Percentiles rank a stretch among this genome's conserved stretches.
Conservation (phyloP, 495 filamentous ascomycete species). For the Neurospora sp. region DNA sequence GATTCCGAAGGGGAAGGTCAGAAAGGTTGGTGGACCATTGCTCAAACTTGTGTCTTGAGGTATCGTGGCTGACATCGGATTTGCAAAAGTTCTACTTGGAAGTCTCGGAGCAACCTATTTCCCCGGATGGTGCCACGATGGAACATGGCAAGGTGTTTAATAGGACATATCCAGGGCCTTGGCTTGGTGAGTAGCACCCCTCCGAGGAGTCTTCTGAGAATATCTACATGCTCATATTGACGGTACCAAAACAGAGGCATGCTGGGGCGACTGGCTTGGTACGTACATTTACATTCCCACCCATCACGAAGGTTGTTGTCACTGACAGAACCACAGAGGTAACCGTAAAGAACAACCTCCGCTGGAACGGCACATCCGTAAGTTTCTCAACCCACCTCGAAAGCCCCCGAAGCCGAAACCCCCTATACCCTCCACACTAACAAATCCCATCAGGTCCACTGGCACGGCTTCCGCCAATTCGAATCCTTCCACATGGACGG, state of each 20-base stretch:
- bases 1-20: not conserved
- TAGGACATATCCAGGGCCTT: slow-evolving; percentile 4
- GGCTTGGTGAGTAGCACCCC: slow-evolving; percentile 3
- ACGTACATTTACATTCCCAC: not conserved
- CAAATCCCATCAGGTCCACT: slow-evolving; percentile 4
- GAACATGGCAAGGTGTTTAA: slow-evolving; percentile 11
- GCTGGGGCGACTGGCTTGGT: slow-evolving; percentile 6
- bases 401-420: too few species aligned
- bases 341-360: slow-evolving; percentile 5
- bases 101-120: slow-evolving; percentile 6
- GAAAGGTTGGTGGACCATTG: not conserved
- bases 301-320: not conserved
- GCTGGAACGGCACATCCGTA: slow-evolving; percentile 11
- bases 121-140: slow-evolving; percentile 7
- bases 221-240: not conserved
- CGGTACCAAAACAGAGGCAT: not conserved
- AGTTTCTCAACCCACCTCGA: too few species aligned
- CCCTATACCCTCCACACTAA: too few species aligned
- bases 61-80: not conserved
- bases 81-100: slow-evolving; percentile 8
- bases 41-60: not conserved
- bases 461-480: slow-evolving; percentile 20
- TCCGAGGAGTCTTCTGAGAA: not conserved
- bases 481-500: slow-evolving; percentile 32
- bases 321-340: not conserved